phyloP scores from a whole-genome alignment of 345 rosid species.

The Boechera divaricarpa region DNA sequence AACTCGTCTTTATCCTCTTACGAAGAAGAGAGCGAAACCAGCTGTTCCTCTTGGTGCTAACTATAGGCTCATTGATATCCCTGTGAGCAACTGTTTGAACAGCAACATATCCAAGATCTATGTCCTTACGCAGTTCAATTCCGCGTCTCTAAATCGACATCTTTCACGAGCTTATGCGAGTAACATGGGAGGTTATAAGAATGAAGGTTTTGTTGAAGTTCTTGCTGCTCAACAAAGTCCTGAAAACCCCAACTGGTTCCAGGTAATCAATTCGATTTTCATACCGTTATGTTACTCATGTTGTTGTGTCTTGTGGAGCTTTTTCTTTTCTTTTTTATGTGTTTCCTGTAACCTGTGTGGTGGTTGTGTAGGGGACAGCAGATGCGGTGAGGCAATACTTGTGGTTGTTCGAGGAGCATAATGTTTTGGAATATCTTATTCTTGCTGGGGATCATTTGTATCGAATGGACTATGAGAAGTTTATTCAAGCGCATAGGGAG shows the following conservation, averaged over 20 bases:
- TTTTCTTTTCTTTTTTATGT: neutral
- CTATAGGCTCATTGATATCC: constrained; percentile 92
- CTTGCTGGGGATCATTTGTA: constrained; percentile 99
- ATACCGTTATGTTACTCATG: neutral
- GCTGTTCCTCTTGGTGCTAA: constrained; percentile 97
- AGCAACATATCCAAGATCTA: constrained; percentile 89
- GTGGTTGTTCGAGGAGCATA: constrained; percentile 97
- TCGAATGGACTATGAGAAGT: constrained; percentile 93
- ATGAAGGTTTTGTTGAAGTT: constrained; percentile 95
- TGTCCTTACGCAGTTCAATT: constrained; percentile 94
- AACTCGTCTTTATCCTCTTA: constrained; percentile 87
- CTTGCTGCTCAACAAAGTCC: constrained; percentile 99
- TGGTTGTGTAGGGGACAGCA: constrained; percentile 81
- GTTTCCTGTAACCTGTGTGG: neutral
- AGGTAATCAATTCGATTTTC: constrained; percentile 48
- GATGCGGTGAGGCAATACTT: constrained; percentile 96
- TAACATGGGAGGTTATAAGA: constrained; percentile 97
- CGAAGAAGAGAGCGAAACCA: constrained; percentile 97
- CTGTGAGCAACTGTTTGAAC: constrained; percentile 94
- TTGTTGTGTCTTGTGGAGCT: neutral
- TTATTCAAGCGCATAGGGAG: constrained; percentile 96
- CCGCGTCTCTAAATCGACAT: constrained; percentile 92
- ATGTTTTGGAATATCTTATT: constrained; percentile 82
- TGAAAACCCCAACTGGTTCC: constrained; percentile 97
- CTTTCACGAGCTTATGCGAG: constrained; percentile 92